Conservation (phyloP, 176 grass and related monocot genomes). For the Hordeum marinum region DNA sequence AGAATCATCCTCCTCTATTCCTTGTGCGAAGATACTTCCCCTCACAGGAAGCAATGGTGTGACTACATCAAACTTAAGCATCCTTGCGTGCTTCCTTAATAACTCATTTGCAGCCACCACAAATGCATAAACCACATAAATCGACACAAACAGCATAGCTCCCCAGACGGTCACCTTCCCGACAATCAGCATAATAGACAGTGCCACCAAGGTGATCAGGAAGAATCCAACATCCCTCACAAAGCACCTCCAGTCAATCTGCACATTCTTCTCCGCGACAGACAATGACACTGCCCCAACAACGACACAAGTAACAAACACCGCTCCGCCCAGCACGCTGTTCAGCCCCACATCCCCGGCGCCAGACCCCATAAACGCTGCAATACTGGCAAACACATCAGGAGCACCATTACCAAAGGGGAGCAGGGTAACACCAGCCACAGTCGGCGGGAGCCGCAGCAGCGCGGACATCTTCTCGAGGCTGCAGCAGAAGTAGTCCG, state of each 20-base stretch:
- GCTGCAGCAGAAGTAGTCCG: slow-evolving; percentile 97
- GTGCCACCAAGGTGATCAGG: slow-evolving; percentile 49
- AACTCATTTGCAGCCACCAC: slow-evolving; percentile 91
- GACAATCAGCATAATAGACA: slow-evolving; percentile 66
- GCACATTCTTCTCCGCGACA: slow-evolving; percentile 86
- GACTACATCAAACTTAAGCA: slow-evolving; percentile 76
- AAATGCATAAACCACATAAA: slow-evolving; percentile 86
- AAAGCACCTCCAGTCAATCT: slow-evolving; percentile 88
- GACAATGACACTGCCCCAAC: slow-evolving; percentile 73
- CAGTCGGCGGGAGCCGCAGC: slow-evolving; percentile 70
- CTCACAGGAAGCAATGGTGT: slow-evolving; percentile 84
- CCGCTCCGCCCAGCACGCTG: slow-evolving; percentile 87
- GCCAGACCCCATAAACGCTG: slow-evolving; percentile 68
- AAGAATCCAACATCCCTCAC: slow-evolving; percentile 91
- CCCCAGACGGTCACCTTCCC: slow-evolving; percentile 92
- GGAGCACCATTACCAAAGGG: slow-evolving; percentile 95
- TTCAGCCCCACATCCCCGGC: slow-evolving; percentile 91
- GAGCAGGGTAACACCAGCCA: slow-evolving; percentile 84
- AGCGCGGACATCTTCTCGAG: slow-evolving; percentile 88
- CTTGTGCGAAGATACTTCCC: slow-evolving; percentile 74
- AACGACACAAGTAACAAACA: slow-evolving; percentile 94
- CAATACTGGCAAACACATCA: slow-evolving; percentile 95
- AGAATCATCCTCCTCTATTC: slow-evolving; percentile 61
- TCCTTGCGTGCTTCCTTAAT: slow-evolving; percentile 79
- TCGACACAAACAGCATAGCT: slow-evolving; percentile 72